Conservation (phyloP, 2,329 filamentous ascomycete species). For the Thelonectria blattea region DNA sequence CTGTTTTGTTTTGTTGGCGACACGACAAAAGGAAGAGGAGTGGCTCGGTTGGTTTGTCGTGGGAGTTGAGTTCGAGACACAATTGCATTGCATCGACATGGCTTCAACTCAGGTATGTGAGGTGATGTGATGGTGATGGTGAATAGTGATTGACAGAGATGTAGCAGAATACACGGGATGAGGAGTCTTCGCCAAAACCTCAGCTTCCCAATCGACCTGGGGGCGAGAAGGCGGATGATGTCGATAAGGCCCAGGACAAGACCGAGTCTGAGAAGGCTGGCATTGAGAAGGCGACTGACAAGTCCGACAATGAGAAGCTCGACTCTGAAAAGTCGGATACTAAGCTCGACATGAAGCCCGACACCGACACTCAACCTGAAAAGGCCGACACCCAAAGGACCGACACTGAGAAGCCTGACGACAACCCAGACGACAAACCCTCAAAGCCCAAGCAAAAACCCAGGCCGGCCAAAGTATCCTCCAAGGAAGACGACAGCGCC, state of each 20-base stretch:
- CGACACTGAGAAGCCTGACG: background rate
- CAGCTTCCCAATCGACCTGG: conserved; percentile 9
- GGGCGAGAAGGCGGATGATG: conserved; percentile 2
- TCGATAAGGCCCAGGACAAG: background rate
- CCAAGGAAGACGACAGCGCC: conserved; percentile 7
- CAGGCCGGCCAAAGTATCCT: background rate
- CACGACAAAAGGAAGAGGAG: conserved; percentile 33
- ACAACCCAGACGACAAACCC: conserved; percentile 1
- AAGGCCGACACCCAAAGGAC: too few species aligned
- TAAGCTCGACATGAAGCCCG: too few species aligned
- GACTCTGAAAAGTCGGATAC: too few species aligned
- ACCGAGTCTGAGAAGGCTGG: background rate
- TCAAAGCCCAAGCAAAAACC: conserved; percentile 20
- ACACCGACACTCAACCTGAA: too few species aligned
- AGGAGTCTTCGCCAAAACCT: conserved; percentile 19
- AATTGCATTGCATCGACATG: background rate
- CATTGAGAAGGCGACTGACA: background rate
- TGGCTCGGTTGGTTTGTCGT: conserved; percentile 5
- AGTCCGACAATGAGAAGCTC: too few species aligned
- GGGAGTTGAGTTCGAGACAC: background rate
- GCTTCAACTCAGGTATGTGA: conserved; percentile 32
- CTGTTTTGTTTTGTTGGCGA: conserved; percentile 29
- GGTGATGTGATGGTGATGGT: too few species aligned
- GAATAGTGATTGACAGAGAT: conserved; percentile 9
- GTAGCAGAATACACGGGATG: conserved; percentile 22